Conservation (phyloP, 257 asterid species). For the Fraxinus cuspidata region DNA sequence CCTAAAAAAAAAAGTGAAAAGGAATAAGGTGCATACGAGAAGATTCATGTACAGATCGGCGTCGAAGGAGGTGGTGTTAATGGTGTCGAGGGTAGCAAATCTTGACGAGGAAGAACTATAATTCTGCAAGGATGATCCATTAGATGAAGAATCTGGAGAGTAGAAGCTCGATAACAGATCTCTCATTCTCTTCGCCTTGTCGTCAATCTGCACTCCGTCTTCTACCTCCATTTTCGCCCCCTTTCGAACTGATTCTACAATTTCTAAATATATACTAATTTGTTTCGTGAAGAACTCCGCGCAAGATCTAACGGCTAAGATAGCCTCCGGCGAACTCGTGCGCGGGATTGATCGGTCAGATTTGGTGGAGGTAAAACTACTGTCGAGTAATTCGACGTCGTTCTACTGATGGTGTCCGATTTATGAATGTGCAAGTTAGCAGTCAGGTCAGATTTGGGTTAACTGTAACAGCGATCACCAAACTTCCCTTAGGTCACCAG, state of each 20-base stretch:
- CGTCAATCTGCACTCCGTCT: slow-evolving; percentile 62
- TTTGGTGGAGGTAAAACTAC: not conserved
- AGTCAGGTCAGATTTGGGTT: too few relatives aligned
- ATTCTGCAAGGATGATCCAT: slow-evolving; percentile 40
- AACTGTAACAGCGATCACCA: too few relatives aligned
- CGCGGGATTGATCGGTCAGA: not conserved
- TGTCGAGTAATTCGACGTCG: not conserved
- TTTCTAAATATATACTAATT: not conserved
- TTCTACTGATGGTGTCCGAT: not conserved
- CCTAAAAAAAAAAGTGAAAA: slow-evolving; percentile 5
- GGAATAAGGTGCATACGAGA: slow-evolving; percentile 51
- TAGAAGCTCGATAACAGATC: slow-evolving; percentile 95
- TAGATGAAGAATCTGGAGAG: slow-evolving; percentile 68
- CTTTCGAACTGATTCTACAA: not conserved
- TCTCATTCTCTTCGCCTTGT: slow-evolving; percentile 96
- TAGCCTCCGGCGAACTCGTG: not conserved
- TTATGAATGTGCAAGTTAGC: not conserved
- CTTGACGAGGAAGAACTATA: slow-evolving; percentile 53
- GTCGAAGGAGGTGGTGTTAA: slow-evolving; percentile 82
- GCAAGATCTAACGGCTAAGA: not conserved
- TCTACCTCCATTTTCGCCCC: slow-evolving; percentile 60
- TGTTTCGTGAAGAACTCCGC: not conserved
- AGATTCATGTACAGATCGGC: slow-evolving; percentile 98
- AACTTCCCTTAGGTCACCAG: too few relatives aligned
- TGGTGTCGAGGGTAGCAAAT: slow-evolving; percentile 94